A percentile compares a stretch with the other conserved stretches of the same genome.
Evolutionary conservation across 345 rosid genomes (phyloP).

Genomic region (Ceriops zippeliana): DNA sequence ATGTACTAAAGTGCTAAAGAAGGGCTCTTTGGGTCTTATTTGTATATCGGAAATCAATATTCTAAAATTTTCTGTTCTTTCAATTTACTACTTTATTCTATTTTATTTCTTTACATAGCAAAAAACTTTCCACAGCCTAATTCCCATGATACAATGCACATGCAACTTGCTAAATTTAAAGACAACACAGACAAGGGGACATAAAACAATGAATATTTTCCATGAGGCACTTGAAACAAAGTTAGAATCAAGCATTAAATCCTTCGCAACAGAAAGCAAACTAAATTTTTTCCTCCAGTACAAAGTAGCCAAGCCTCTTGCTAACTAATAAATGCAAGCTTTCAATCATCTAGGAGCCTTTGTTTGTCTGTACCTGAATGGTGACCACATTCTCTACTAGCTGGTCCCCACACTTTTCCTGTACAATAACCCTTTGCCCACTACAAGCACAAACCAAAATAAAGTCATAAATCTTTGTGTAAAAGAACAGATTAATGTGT

Average conservation of each 20-base stretch:
- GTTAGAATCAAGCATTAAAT: constrained; percentile 1
- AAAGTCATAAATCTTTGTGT: constrained; percentile 5
- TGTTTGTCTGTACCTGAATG: constrained; percentile 54
- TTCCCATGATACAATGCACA: too few relatives aligned
- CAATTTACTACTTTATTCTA: too few relatives aligned
- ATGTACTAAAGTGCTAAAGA: too few relatives aligned
- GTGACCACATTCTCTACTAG: constrained; percentile 59
- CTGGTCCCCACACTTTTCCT: constrained; percentile 50
- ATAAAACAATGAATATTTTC: not conserved
- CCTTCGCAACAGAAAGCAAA: not conserved
- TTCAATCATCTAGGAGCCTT: not conserved
- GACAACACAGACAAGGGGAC: not conserved
- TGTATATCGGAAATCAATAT: too few relatives aligned
- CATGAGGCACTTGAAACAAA: not conserved
- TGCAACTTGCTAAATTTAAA: not conserved
- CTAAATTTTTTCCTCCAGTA: not conserved
- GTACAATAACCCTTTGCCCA: constrained; percentile 75
- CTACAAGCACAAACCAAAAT: constrained; percentile 36
- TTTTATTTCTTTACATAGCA: too few relatives aligned
- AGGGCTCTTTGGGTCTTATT: too few relatives aligned
- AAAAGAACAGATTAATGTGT: not conserved
- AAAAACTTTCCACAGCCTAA: too few relatives aligned
- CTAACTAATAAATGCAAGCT: not conserved
- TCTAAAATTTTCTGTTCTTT: too few relatives aligned
- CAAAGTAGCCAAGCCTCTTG: not conserved